phyloP scores from a whole-genome alignment of 2,329 filamentous ascomycete species.

The Thielaviopsis populi region DNA sequence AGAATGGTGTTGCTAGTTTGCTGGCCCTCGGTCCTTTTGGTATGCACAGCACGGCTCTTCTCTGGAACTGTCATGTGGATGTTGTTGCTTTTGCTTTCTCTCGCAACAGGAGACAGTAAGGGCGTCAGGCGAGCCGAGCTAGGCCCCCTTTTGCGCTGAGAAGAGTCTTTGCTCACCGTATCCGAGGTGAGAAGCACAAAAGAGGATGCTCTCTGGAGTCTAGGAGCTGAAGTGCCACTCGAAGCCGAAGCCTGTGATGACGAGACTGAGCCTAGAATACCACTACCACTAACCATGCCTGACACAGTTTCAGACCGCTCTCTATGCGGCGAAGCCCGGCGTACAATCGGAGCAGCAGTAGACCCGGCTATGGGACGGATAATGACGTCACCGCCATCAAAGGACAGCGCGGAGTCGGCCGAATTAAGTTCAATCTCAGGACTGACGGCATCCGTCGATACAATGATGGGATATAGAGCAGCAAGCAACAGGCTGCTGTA shows the following conservation, averaged over 20 bases:
- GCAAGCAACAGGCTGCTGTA: conserved; percentile 68
- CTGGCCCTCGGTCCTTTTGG: conserved; percentile 31
- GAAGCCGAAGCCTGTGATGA: not conserved
- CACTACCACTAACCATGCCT: not conserved
- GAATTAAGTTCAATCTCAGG: conserved; percentile 80
- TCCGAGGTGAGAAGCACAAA: conserved; percentile 72
- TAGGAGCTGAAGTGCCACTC: conserved; percentile 26
- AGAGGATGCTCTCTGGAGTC: conserved; percentile 68
- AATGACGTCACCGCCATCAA: conserved; percentile 73
- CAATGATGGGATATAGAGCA: conserved; percentile 73
- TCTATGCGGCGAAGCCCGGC: conserved; percentile 36
- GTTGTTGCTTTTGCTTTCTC: not conserved
- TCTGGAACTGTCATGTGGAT: not conserved
- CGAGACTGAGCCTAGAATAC: not conserved
- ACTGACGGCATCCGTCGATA: conserved; percentile 69
- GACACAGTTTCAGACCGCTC: conserved; percentile 35
- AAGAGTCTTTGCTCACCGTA: not conserved
- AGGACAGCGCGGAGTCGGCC: conserved; percentile 62
- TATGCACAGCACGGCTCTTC: not conserved
- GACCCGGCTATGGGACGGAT: conserved; percentile 56
- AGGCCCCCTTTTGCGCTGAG: conserved; percentile 23
- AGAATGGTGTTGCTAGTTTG: conserved; percentile 54
- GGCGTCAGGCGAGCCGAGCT: conserved; percentile 49
- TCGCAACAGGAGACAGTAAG: conserved; percentile 33
- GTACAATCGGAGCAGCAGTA: conserved; percentile 52